Conservation (phyloP, 2,329 filamentous ascomycete genomes). For the Ophiocordyceps camponoti-floridani region DNA sequence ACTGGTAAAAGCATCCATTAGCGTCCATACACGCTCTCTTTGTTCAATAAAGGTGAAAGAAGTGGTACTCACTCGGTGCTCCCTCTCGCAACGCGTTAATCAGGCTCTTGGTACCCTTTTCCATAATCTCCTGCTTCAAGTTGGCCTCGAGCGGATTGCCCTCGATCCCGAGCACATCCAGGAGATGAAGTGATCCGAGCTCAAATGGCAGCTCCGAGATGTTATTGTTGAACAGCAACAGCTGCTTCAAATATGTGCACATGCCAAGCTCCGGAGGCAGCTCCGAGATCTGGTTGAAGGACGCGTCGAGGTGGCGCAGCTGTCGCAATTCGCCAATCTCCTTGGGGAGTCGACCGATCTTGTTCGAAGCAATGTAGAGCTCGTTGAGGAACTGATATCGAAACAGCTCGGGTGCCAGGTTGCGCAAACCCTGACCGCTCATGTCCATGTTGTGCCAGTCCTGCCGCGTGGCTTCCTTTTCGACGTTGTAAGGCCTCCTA, state of each 20-base stretch:
- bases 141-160: constrained; percentile 70
- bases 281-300: constrained; percentile 66
- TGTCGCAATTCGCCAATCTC: constrained; percentile 69
- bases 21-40: background rate
- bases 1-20: constrained; percentile 26
- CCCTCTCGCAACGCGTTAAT: constrained; percentile 71
- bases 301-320: constrained; percentile 70
- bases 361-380: constrained; percentile 88
- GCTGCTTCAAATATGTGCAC: constrained; percentile 77
- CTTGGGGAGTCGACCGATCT: constrained; percentile 61
- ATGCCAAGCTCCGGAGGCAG: constrained; percentile 88
- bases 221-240: constrained; percentile 81
- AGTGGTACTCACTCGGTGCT: constrained; percentile 51
- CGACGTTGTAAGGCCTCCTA: constrained; percentile 45
- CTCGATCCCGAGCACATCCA: constrained; percentile 82
- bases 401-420: constrained; percentile 65
- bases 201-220: constrained; percentile 70
- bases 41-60: background rate
- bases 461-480: constrained; percentile 50
- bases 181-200: constrained; percentile 70
- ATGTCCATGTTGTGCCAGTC: constrained; percentile 91
- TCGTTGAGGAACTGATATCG: constrained; percentile 78
- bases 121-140: constrained; percentile 66
- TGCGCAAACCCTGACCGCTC: constrained; percentile 84
- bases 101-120: constrained; percentile 71